Evolutionary conservation across 164 flowering plant species (phyloP), one percentile per base, ranked within the genome.

Genomic region (Dillenia turbinata): DNA sequence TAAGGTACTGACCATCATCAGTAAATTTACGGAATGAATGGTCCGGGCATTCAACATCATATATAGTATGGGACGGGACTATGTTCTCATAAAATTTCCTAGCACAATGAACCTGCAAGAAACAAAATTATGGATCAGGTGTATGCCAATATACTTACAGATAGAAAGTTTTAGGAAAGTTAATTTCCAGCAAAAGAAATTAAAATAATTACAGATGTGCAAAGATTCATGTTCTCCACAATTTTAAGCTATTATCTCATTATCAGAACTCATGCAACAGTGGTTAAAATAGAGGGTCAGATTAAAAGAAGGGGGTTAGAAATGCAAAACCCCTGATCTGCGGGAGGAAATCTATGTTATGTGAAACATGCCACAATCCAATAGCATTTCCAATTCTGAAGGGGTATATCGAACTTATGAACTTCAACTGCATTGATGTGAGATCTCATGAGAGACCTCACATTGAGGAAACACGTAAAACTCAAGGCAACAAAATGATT

Each of bases 11-110:
- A 12, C 99, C 99, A 73, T 95, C 97, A 61, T 92, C 97, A 14
- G 97, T 90, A 75, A 92, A 88, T 71, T 95, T 95, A 63, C 94
- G 96, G 62, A 92, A 92, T 44, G 80, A 83, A 78, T 81, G 80
- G 57, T 95, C 99, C 1, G 99, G 99, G 60, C 96, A 85, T 49
- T 92, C 96, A 60, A 90, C 77, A 44, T 95, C 89, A 68, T 83
- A 90, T 62, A 95, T 68, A 22, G 97, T 95, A 66, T 33, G 77
- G 69, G 81, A 83, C 47, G 99, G 99, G 44, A 95, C 97, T 69
- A 95, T 52, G 69, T 92, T 92, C 80, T 95, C 97, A 56, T 92
- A 95, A 69, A 95, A 92, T 64, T 72, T 74, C 75, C 99, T 77
- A 7, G 92, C 88, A 71, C 72, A 67, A 59, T 88, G 82, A 69